Conservation (phyloP, 805 yeast species). For the Lipomyces yamadae region DNA sequence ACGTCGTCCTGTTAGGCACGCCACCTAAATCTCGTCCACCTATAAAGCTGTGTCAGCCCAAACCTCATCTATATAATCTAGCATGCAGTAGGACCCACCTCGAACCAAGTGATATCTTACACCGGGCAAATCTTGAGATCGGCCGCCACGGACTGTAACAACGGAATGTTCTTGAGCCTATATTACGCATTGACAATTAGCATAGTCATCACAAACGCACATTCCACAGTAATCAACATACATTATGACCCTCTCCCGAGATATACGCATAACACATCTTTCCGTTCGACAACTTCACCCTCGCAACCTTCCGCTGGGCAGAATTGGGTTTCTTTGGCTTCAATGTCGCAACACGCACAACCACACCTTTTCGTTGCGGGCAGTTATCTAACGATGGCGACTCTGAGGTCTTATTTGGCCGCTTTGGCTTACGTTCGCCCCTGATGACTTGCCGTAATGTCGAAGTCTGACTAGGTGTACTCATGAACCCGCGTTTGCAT, state of each 20-base stretch:
- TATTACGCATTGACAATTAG: neutral
- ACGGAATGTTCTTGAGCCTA: constrained; percentile 92
- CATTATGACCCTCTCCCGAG: constrained; percentile 97
- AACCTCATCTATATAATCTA: neutral
- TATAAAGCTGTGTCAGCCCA: constrained; percentile 1
- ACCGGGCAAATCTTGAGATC: constrained; percentile 98
- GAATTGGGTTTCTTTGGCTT: constrained; percentile 99
- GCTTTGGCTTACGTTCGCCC: constrained; percentile 63
- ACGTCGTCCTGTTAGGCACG: constrained; percentile 87
- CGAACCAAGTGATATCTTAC: constrained; percentile 92
- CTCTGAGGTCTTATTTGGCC: constrained; percentile 52
- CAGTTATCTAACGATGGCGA: constrained; percentile 83
- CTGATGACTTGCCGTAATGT: constrained; percentile 78
- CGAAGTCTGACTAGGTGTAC: constrained; percentile 47
- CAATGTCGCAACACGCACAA: constrained; percentile 87
- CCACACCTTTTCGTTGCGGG: constrained; percentile 93
- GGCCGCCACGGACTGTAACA: constrained; percentile 96
- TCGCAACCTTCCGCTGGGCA: constrained; percentile 94
- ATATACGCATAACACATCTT: constrained; percentile 88
- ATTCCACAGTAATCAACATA: constrained; percentile 39
- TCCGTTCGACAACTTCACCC: constrained; percentile 92
- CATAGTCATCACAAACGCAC: neutral
- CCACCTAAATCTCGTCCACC: constrained; percentile 84
- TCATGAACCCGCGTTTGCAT: constrained; percentile 16
- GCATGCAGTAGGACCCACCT: constrained; percentile 53